phyloP scores from a whole-genome alignment of 495 filamentous ascomycete genomes.

The Aspergillus cavernicola region DNA sequence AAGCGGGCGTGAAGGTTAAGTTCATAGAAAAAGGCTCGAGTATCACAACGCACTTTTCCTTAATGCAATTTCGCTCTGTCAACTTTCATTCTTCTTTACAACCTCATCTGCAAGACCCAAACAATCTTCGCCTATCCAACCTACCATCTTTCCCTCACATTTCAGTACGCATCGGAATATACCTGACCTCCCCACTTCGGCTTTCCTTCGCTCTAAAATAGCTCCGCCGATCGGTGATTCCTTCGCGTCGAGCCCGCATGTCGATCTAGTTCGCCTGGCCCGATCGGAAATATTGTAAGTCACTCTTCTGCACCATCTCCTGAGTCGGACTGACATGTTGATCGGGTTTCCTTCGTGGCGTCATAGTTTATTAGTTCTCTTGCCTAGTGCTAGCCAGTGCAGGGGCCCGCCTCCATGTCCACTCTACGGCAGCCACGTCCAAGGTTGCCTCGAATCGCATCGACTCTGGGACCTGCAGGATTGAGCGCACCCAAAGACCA shows the following conservation, averaged over 20 bases:
- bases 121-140: too few species aligned
- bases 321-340: neutral
- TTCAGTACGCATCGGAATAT: neutral
- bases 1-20: too few species aligned
- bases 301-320: neutral
- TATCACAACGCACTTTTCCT: neutral
- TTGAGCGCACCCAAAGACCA: neutral
- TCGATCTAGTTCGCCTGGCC: conserved; percentile 3
- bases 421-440: conserved; percentile 4
- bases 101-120: too few species aligned
- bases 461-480: conserved; percentile 5
- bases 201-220: conserved; percentile 8
- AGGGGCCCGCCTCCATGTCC: neutral
- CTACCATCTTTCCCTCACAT: neutral
- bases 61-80: too few species aligned
- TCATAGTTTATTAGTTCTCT: neutral
- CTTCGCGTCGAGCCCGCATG: neutral
- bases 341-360: conserved; percentile 10
- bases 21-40: too few species aligned
- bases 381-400: neutral
- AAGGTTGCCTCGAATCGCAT: neutral
- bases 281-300: neutral
- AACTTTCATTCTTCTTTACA: neutral
- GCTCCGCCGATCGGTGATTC: conserved; percentile 6
- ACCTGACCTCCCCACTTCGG: neutral